Evolutionary conservation across 2,329 filamentous ascomycete species (phyloP), one percentile per base, ranked within the genome.

Genomic region (Fusarium sp.): DNA sequence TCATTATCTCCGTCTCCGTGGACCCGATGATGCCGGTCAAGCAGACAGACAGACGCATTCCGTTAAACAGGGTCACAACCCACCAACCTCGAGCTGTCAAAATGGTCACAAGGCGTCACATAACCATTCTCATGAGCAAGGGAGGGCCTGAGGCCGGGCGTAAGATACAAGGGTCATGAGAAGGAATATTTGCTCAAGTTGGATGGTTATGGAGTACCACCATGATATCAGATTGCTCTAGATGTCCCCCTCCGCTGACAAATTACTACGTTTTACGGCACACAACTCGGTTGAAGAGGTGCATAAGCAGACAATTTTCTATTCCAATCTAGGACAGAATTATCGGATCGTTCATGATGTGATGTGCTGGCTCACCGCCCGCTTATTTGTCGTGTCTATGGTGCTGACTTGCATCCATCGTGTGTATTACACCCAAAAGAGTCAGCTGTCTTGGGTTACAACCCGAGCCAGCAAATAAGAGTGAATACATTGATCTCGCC

Each of bases 11-110:
- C 67, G 71, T 64, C 56, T n/a, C 10, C 50, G 19, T 54, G 19
- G 10, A 11, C 54, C 71, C 71, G 71, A 68, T 60, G 58, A 58
- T 42, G 42, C 71, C 58, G 71, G 25, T 19, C 43, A 50, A 40
- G 33, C 21, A 52, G 25, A 25, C 33, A 44, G 28, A 40, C 23
- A 47, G 33, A 32, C 37, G 11, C n/a, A 52, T 42, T 37, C 23
- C 61, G 42, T 50, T 33, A 25, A 49, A 40, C 47, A 54, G 33
- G 25, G 30, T 35, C 46, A 19, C 25, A 50, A n/a, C 46, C 30
- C 44, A 43, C 64, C 50, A 47, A 62, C 23, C 38, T 37, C 7
- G 21, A 50, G 43, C 60, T 43, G 47, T 65, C 43, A 43, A 28
- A 32, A 52, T 53, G 66, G 60, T 73, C 69, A 72, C 69, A 60